Base-by-base conservation (phyloP, 345 rosid species). In the Psidium friedrichsthalianum region DNA sequence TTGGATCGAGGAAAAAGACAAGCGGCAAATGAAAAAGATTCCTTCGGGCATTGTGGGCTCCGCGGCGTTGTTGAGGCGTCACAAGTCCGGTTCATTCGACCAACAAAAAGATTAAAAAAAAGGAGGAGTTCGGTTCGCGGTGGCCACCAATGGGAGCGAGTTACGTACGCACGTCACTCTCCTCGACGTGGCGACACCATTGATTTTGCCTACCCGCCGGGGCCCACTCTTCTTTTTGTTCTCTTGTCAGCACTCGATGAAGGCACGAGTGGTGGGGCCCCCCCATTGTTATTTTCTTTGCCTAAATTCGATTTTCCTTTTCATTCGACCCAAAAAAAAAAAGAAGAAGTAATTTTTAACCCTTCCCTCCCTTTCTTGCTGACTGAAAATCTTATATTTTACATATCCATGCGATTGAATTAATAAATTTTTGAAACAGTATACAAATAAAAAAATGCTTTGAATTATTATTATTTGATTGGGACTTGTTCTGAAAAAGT, bases 1-100 rank as follows among this genome's bases (percentile, higher is more conserved):
- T 9, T 20, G 56, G 36, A 47, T 12, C 8, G 83, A 40, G 57
- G 40, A 69, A 36, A 69, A 69, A 12, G 80, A 69, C 80, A 36
- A 36, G 47, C 24, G 5, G 24, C 3, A 7, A 69, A 69, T 18
- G 78, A 69, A 36, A 36, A 36, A 69, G 78, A 69, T 69, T 69
- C 78, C 47, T 4, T 3, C 13, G 80, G 78, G 24, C 76, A 69
- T 36, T 12, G 84, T 85, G 82, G 87, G 84, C 44, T 69, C 85
- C 84, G 47, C 47, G 51, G n/a, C 86, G 82, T 82, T 51, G 85
- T 87, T 82, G 74, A 27, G 86, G 88, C 84, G 89, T 89, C 85
- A 81, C 61, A 76, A 8, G 78, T 64, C 78, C 78, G 47, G 20
- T 42, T 42, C 44, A 42, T 42, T 42, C 44, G 44, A 42, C 44